These are phyloP conservation scores for Coniochaeta pulveracea DNA, from an alignment of 2,329 filamentous ascomycete genomes.

Conservation along the genomic window DNA sequence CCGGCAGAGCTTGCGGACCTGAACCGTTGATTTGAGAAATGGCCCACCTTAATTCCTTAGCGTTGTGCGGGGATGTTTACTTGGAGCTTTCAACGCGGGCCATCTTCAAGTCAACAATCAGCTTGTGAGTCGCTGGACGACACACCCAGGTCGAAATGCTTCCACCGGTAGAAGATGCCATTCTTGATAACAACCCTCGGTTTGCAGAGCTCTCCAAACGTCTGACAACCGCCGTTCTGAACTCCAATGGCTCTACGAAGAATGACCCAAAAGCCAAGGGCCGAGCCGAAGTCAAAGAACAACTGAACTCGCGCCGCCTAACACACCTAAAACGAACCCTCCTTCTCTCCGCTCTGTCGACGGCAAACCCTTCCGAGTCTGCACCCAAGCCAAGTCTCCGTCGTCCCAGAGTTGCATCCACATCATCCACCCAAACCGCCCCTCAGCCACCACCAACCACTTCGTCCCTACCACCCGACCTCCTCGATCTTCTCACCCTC, in stretches of 20 bases:
- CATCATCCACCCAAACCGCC: too few relatives aligned
- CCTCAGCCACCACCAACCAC: conserved; percentile 9
- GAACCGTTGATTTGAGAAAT: too few relatives aligned
- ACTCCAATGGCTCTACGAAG: conserved; percentile 46
- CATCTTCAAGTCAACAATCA: too few relatives aligned
- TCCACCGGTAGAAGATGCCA: conserved; percentile 42
- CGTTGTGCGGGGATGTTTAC: too few relatives aligned
- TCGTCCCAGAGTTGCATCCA: conserved; percentile 15
- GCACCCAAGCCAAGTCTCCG: conserved; percentile 8
- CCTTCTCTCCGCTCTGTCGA: conserved; percentile 36
- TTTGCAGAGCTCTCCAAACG: conserved; percentile 48
- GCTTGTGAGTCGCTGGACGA: too few relatives aligned
- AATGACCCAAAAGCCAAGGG: conserved; percentile 37
- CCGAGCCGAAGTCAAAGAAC: conserved; percentile 34
- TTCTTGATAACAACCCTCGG: conserved; percentile 45
- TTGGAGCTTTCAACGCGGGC: too few relatives aligned
- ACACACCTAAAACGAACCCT: conserved; percentile 37
- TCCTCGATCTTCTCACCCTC: conserved; percentile 42
- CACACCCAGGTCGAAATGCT: conserved; percentile 30
- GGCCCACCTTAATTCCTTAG: too few relatives aligned
- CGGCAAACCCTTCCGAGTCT: conserved; percentile 17
- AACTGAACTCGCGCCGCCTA: conserved; percentile 36
- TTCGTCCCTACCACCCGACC: conserved; percentile 15
- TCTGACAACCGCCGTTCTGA: conserved; percentile 41
- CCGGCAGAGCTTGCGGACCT: too few relatives aligned